phyloP scores from a whole-genome alignment of 2,329 filamentous ascomycete genomes.

The Fusarium pseudonygamai region DNA sequence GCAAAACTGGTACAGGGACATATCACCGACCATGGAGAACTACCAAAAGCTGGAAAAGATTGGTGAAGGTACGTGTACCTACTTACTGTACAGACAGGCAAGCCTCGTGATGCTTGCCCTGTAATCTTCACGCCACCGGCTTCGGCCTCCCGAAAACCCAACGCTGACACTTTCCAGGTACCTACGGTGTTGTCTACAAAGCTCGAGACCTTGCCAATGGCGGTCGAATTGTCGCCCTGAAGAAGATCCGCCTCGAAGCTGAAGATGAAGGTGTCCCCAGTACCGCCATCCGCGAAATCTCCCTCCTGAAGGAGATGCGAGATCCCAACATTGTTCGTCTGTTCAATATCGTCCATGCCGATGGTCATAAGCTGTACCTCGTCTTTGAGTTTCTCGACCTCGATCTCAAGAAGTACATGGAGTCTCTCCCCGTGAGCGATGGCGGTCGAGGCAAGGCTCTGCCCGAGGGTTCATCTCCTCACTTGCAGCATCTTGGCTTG shows the following conservation, averaged over 20 bases:
- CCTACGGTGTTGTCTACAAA: slow-evolving; percentile 96
- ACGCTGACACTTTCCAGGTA: slow-evolving; percentile 64
- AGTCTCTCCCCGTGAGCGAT: slow-evolving; percentile 83
- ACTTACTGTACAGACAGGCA: not conserved
- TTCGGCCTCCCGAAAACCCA: not conserved
- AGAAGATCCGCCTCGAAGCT: slow-evolving; percentile 94
- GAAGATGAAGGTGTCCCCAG: slow-evolving; percentile 94
- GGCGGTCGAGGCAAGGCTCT: slow-evolving; percentile 87
- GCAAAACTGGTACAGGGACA: slow-evolving; percentile 3
- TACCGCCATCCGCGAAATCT: slow-evolving; percentile 94
- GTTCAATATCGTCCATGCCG: slow-evolving; percentile 92
- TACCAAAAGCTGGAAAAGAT: slow-evolving; percentile 98
- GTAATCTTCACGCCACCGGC: not conserved
- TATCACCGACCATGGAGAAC: slow-evolving; percentile 76
- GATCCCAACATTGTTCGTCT: slow-evolving; percentile 90
- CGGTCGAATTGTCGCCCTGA: slow-evolving; percentile 88
- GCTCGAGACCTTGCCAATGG: slow-evolving; percentile 83
- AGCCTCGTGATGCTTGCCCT: not conserved
- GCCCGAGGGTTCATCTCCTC: slow-evolving; percentile 76
- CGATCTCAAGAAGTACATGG: slow-evolving; percentile 97
- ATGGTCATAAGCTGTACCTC: slow-evolving; percentile 93
- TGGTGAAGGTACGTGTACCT: slow-evolving; percentile 77
- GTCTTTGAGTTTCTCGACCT: slow-evolving; percentile 92
- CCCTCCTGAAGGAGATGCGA: slow-evolving; percentile 92
- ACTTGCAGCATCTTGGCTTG: slow-evolving; percentile 74